These are phyloP conservation scores for Pythium sp. DNA, from an alignment of 352 stramenopile genomes.

Conservation along the genomic window DNA sequence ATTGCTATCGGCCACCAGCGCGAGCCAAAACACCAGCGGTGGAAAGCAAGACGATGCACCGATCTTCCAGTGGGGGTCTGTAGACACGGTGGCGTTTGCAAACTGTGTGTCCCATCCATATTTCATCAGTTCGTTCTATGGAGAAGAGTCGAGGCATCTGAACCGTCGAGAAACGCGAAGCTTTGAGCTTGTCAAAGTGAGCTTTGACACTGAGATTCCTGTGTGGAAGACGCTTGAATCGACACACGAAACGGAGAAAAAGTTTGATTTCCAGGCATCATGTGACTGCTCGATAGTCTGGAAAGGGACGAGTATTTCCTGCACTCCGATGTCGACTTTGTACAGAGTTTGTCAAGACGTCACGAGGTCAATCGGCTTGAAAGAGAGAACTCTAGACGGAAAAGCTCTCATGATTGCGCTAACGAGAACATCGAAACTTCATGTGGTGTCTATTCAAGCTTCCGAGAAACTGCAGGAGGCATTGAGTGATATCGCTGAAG, in stretches of 20 bases:
- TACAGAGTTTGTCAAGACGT: conserved; percentile 33
- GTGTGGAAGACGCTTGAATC: conserved; percentile 61
- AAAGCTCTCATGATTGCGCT: conserved; percentile 34
- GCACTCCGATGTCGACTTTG: conserved; percentile 30
- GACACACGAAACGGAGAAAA: conserved; percentile 4
- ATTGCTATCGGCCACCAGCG: conserved; percentile 32
- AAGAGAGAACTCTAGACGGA: conserved; percentile 45
- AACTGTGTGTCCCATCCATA: conserved; percentile 75
- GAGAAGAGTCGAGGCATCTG: conserved; percentile 42
- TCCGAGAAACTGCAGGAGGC: conserved; percentile 22
- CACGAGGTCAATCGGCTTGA: conserved; percentile 36
- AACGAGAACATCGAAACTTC: conserved; percentile 25
- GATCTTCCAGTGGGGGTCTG: conserved; percentile 44
- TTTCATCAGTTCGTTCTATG: conserved; percentile 71
- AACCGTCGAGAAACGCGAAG: conserved; percentile 50
- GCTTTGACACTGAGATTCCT: conserved; percentile 53
- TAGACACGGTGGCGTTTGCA: conserved; percentile 36
- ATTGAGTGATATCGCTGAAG: conserved; percentile 21
- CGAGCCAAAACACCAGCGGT: conserved; percentile 19
- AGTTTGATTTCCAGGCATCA: conserved; percentile 14
- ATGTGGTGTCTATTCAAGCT: conserved; percentile 19
- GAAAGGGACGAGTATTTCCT: conserved; percentile 28
- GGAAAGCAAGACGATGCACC: conserved; percentile 28
- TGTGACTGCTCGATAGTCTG: conserved; percentile 42
- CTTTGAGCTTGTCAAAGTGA: conserved; percentile 73